phyloP scores from a whole-genome alignment of 139 green algal species.

The Chlamydomonas sp. region DNA sequence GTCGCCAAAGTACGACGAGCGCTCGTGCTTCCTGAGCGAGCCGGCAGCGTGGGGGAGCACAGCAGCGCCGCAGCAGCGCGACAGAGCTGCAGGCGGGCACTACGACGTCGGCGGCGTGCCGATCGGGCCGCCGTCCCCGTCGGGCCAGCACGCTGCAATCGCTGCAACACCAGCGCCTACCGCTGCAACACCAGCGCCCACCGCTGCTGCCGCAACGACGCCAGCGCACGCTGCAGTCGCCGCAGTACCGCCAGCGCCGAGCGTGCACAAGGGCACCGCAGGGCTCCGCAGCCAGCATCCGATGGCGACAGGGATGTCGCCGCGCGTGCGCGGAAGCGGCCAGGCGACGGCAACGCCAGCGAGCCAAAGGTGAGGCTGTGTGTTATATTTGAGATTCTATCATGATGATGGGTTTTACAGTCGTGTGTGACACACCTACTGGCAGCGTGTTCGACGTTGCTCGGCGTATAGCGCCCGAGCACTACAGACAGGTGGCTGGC shows the following conservation, averaged over 20 bases:
- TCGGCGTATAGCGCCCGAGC: too few species aligned
- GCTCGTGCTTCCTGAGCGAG: conserved; percentile 53
- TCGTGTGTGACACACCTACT: too few species aligned
- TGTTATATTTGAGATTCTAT: not conserved
- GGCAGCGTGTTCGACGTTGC: too few species aligned
- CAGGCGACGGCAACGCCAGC: conserved; percentile 2
- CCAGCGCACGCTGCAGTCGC: not conserved
- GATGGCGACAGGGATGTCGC: conserved; percentile 14
- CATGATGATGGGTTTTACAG: too few species aligned
- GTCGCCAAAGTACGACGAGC: conserved; percentile 94
- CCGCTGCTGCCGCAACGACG: not conserved
- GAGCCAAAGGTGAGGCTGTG: conserved; percentile 22
- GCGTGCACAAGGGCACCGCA: conserved; percentile 10
- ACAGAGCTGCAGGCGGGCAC: too few species aligned
- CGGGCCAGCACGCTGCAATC: too few species aligned
- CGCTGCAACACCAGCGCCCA: not conserved
- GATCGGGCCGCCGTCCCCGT: too few species aligned
- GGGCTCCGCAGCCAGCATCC: not conserved
- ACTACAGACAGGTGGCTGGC: too few species aligned
- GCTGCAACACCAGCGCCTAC: not conserved
- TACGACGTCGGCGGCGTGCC: too few species aligned
- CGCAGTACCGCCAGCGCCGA: conserved; percentile 9
- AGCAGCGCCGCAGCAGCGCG: too few species aligned
- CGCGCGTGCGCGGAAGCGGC: not conserved
- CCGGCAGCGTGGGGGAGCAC: too few species aligned